Evolutionary conservation across 805 yeast genomes (phyloP).

Genomic region (Candida sakaeoensis): DNA sequence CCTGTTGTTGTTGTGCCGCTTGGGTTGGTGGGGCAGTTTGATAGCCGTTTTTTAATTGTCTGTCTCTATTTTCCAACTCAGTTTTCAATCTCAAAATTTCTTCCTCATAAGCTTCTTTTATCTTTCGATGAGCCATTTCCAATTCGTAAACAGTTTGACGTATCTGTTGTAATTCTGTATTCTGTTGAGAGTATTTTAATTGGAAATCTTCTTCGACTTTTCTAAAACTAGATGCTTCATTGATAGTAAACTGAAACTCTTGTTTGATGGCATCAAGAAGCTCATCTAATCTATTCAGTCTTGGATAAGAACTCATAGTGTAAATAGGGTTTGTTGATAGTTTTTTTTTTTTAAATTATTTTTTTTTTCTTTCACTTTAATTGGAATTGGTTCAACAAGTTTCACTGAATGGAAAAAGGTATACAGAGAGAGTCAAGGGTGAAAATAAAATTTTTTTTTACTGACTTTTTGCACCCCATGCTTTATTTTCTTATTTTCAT

Average conservation of each 20-base stretch:
- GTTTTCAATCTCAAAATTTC: slow-evolving; percentile 82
- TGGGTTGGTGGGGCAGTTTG: slow-evolving; percentile 27
- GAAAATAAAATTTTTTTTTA: neutral
- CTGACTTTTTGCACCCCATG: neutral
- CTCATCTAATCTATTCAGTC: slow-evolving; percentile 52
- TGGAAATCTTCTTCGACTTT: slow-evolving; percentile 93
- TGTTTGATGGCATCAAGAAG: slow-evolving; percentile 86
- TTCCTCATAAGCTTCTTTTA: slow-evolving; percentile 94
- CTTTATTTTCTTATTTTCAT: too few relatives aligned
- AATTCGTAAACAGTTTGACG: slow-evolving; percentile 91
- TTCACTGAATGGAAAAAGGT: neutral
- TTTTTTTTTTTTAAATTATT: neutral
- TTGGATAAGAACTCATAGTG: slow-evolving; percentile 6
- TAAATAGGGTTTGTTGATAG: slow-evolving; percentile 1
- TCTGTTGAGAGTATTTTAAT: slow-evolving; percentile 84
- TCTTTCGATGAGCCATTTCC: slow-evolving; percentile 89
- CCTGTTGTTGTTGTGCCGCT: slow-evolving; percentile 11
- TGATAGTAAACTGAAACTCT: slow-evolving; percentile 81
- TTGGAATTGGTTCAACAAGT: neutral
- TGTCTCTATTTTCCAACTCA: slow-evolving; percentile 78
- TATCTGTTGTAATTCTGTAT: slow-evolving; percentile 88
- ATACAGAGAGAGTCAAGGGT: neutral
- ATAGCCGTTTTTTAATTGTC: slow-evolving; percentile 42
- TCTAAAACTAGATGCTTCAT: slow-evolving; percentile 81
- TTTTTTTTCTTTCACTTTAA: neutral